These are phyloP conservation scores for Dryadomyces quercivorus DNA, from an alignment of 2,329 filamentous ascomycete species.

Conservation along the genomic window DNA sequence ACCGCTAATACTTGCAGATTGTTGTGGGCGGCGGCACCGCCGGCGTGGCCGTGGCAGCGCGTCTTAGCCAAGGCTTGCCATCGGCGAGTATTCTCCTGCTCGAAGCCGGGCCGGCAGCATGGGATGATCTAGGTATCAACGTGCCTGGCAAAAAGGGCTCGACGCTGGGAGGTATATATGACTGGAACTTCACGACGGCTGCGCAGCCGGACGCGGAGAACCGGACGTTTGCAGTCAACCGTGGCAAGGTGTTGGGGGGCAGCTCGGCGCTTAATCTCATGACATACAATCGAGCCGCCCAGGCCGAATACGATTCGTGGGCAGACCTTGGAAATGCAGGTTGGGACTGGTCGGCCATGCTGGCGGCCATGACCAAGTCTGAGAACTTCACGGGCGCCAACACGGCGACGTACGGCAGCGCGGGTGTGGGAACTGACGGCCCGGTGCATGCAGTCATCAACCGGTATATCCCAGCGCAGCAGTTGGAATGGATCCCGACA, in stretches of 20 bases:
- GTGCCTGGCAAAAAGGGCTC: slow-evolving; percentile 17
- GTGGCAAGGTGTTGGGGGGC: slow-evolving; percentile 34
- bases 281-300: slow-evolving; percentile 20
- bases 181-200: slow-evolving; percentile 29
- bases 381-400: slow-evolving; percentile 14
- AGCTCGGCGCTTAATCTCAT: slow-evolving; percentile 31
- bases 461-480: slow-evolving; percentile 28
- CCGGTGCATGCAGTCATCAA: slow-evolving; percentile 22
- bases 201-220: slow-evolving; percentile 25
- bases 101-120: slow-evolving; percentile 18
- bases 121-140: slow-evolving; percentile 16
- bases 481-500: slow-evolving; percentile 30
- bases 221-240: slow-evolving; percentile 23
- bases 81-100: slow-evolving; percentile 17
- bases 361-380: slow-evolving; percentile 8
- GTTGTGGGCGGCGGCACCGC: slow-evolving; percentile 17
- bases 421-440: slow-evolving; percentile 7
- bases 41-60: slow-evolving; percentile 15
- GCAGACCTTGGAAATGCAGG: slow-evolving; percentile 19
- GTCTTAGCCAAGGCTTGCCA: slow-evolving; percentile 14
- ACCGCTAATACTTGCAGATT: slow-evolving; percentile 6
- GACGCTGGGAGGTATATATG: slow-evolving; percentile 14
- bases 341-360: slow-evolving; percentile 16
- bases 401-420: neutral
- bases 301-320: slow-evolving; percentile 22